These are phyloP conservation scores for Drechslerella coelobrocha DNA, from an alignment of 2,329 filamentous ascomycete genomes.

Conservation along the genomic window DNA sequence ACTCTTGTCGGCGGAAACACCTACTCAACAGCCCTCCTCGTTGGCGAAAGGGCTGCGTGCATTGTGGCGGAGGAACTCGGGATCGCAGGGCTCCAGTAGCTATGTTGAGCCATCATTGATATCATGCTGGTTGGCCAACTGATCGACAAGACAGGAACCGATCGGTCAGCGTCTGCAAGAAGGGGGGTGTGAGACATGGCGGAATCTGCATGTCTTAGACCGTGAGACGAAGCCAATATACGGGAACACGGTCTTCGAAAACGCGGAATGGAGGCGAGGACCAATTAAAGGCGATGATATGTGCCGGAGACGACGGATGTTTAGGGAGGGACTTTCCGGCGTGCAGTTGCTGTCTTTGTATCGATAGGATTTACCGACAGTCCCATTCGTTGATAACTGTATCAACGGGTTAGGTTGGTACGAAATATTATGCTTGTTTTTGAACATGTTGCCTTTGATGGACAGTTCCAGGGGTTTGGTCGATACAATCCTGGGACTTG, in stretches of 20 bases:
- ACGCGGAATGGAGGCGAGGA: not conserved
- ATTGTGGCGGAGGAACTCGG: slow-evolving; percentile 57
- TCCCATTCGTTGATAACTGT: too few relatives aligned
- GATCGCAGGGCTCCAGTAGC: slow-evolving; percentile 38
- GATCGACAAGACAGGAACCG: too few relatives aligned
- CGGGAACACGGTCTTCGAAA: not conserved
- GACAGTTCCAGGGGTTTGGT: too few relatives aligned
- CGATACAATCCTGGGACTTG: too few relatives aligned
- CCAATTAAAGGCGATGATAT: not conserved
- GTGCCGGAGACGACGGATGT: not conserved
- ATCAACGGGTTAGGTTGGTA: too few relatives aligned
- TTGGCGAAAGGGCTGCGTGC: slow-evolving; percentile 60
- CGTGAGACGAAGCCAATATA: not conserved
- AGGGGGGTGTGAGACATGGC: not conserved
- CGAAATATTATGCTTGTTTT: too few relatives aligned
- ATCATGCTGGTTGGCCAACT: too few relatives aligned
- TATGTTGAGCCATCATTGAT: slow-evolving; percentile 13
- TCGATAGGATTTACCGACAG: too few relatives aligned
- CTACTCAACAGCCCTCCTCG: slow-evolving; percentile 60
- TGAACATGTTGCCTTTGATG: too few relatives aligned
- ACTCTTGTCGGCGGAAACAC: slow-evolving; percentile 59
- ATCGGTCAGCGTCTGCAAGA: too few relatives aligned
- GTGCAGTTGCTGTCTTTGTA: not conserved
- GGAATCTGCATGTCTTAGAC: not conserved
- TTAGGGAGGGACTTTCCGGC: not conserved